Conservation (phyloP, 164 flowering plant species). For the Stephania yunnanensis region DNA sequence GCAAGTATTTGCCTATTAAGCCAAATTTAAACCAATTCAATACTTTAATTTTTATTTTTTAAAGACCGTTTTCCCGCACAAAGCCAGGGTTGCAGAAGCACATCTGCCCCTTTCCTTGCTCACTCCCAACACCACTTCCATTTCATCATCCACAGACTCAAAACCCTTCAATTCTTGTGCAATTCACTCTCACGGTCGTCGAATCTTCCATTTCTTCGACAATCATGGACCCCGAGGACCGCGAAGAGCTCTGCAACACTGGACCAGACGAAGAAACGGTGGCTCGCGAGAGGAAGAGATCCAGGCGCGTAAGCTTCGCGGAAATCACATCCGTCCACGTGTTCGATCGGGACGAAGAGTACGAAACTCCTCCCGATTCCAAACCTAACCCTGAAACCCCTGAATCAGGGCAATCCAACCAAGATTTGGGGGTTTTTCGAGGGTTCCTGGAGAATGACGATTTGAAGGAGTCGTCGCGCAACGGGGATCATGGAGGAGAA, state of each 20-base stretch:
- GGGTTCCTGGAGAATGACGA: constrained; percentile 29
- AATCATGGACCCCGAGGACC: constrained; percentile 17
- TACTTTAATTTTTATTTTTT: not conserved
- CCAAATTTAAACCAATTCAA: not conserved
- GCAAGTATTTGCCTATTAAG: too few relatives aligned
- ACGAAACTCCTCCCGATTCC: constrained; percentile 42
- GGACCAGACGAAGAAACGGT: constrained; percentile 32
- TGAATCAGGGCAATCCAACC: constrained; percentile 2
- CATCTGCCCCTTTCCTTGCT: not conserved
- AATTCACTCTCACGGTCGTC: not conserved
- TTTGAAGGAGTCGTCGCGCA: constrained; percentile 23
- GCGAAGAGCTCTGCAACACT: constrained; percentile 23
- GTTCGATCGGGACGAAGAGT: constrained; percentile 82
- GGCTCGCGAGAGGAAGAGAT: constrained; percentile 48
- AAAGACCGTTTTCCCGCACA: not conserved
- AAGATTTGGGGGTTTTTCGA: constrained; percentile 22
- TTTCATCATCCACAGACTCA: not conserved
- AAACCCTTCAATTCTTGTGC: not conserved
- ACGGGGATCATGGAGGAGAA: constrained; percentile 20
- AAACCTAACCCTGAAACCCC: constrained; percentile 15
- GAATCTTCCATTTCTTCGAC: not conserved
- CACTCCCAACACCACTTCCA: not conserved
- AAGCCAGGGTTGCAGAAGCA: not conserved
- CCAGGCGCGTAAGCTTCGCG: constrained; percentile 90
- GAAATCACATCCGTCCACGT: constrained; percentile 82